A percentile compares a stretch with the other conserved stretches of the same genome.
Conservation (phyloP, 2,329 filamentous ascomycete species). For the Volutella citrinella region DNA sequence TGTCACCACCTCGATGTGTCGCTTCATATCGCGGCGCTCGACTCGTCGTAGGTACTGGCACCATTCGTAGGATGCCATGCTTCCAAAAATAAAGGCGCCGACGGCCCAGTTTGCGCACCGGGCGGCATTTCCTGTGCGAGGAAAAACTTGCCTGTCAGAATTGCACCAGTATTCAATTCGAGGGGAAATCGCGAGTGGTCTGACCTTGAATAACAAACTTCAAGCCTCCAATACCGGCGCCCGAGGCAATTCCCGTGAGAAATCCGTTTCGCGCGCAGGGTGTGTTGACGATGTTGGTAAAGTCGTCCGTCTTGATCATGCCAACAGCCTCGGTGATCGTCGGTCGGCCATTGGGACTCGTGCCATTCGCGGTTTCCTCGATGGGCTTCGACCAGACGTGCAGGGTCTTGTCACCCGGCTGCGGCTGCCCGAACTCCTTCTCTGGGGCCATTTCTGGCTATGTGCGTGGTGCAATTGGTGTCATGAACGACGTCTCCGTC, state of each 20-base stretch:
- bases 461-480: constrained; percentile 22
- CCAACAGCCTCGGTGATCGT: constrained; percentile 60
- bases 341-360: constrained; percentile 29
- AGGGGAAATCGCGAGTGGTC: too few species aligned
- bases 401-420: constrained; percentile 28
- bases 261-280: constrained; percentile 84
- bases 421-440: constrained; percentile 22
- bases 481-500: constrained; percentile 22
- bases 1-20: constrained; percentile 66
- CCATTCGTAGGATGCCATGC: constrained; percentile 76
- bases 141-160: constrained; percentile 15
- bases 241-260: constrained; percentile 77
- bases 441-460: constrained; percentile 36
- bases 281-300: constrained; percentile 68
- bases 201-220: constrained; percentile 74
- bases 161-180: too few species aligned
- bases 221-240: constrained; percentile 71
- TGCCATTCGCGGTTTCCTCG: constrained; percentile 17
- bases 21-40: constrained; percentile 80
- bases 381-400: constrained; percentile 37
- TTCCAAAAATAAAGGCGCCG: constrained; percentile 66
- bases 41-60: constrained; percentile 72
- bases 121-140: constrained; percentile 28
- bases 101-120: constrained; percentile 82
- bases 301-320: constrained; percentile 66